Evolutionary conservation across 1,284 basidiomycete genomes (phyloP).

Genomic region (Agroathelia rolfsii): DNA sequence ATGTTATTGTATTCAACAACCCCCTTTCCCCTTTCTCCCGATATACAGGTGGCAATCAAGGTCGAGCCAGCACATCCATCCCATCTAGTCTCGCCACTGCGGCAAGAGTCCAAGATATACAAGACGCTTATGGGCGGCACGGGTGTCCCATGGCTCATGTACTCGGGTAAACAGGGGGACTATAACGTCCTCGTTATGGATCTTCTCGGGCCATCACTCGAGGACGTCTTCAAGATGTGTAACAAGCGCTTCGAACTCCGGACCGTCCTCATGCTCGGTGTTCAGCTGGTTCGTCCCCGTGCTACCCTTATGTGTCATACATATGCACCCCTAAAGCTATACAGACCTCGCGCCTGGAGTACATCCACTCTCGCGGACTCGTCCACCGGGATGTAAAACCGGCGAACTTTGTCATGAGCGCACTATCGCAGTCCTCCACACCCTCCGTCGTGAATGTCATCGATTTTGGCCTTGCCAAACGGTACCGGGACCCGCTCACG

Average conservation of each 20-base stretch:
- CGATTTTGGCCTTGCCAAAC: slow-evolving; percentile 96
- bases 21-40: too few relatives aligned
- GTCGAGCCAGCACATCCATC: slow-evolving; percentile 76
- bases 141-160: slow-evolving; percentile 91
- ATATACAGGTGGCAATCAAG: too few relatives aligned
- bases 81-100: slow-evolving; percentile 48
- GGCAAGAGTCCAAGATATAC: slow-evolving; percentile 88
- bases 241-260: slow-evolving; percentile 88
- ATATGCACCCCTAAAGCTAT: slow-evolving; percentile 9
- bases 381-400: slow-evolving; percentile 96
- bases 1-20: too few relatives aligned
- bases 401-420: slow-evolving; percentile 85
- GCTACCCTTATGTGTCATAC: slow-evolving; percentile 4
- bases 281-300: slow-evolving; percentile 69
- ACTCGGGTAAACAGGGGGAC: slow-evolving; percentile 90
- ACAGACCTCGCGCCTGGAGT: slow-evolving; percentile 67
- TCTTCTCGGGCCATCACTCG: slow-evolving; percentile 85
- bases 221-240: slow-evolving; percentile 94
- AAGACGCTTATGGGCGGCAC: slow-evolving; percentile 89
- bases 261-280: slow-evolving; percentile 85
- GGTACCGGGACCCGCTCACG: slow-evolving; percentile 83
- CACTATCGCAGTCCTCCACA: slow-evolving; percentile 40
- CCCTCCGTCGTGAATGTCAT: slow-evolving; percentile 77
- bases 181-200: slow-evolving; percentile 98
- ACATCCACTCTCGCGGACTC: slow-evolving; percentile 62